These are phyloP conservation scores for Dactylonectria estremocensis DNA, from an alignment of 2,329 filamentous ascomycete genomes.

Conservation along the genomic window DNA sequence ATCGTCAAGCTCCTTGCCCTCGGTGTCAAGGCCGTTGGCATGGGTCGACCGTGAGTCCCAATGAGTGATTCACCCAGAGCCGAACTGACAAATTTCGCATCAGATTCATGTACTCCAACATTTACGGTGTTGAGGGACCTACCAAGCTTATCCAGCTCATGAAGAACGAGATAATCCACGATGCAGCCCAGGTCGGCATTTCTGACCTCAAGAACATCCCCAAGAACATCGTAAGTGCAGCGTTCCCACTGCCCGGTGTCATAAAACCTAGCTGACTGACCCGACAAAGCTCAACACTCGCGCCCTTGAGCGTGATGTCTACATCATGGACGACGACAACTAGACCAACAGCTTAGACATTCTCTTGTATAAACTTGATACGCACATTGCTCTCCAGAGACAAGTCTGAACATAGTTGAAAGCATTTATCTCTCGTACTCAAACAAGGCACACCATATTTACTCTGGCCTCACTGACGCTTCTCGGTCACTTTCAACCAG, in stretches of 20 bases:
- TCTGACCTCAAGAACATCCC: conserved; percentile 45
- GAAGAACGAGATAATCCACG: conserved; percentile 61
- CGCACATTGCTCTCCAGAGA: too few species aligned
- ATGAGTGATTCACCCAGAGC: rapidly evolving
- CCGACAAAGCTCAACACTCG: conserved; percentile 43
- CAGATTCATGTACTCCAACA: conserved; percentile 65
- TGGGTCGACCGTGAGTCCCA: conserved; percentile 56
- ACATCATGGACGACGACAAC: conserved; percentile 40
- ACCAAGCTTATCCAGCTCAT: conserved; percentile 62
- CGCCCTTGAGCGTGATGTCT: conserved; percentile 46
- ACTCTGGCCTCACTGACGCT: too few species aligned
- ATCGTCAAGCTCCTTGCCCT: conserved; percentile 58
- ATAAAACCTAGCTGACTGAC: conserved; percentile 11
- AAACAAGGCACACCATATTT: too few species aligned
- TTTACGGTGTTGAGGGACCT: conserved; percentile 65
- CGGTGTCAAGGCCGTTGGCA: conserved; percentile 57
- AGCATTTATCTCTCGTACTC: too few species aligned
- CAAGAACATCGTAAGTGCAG: conserved; percentile 40
- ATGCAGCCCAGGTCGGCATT: conserved; percentile 55
- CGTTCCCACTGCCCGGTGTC: rapidly evolving
- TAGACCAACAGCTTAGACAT: not conserved
- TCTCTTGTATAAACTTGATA: not conserved
- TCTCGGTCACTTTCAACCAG: too few species aligned
- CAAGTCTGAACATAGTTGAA: too few species aligned
- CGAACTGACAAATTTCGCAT: not conserved